Evolutionary conservation across 176 grass and related monocot species (phyloP).

Genomic region (Eragrostis nindensis): DNA sequence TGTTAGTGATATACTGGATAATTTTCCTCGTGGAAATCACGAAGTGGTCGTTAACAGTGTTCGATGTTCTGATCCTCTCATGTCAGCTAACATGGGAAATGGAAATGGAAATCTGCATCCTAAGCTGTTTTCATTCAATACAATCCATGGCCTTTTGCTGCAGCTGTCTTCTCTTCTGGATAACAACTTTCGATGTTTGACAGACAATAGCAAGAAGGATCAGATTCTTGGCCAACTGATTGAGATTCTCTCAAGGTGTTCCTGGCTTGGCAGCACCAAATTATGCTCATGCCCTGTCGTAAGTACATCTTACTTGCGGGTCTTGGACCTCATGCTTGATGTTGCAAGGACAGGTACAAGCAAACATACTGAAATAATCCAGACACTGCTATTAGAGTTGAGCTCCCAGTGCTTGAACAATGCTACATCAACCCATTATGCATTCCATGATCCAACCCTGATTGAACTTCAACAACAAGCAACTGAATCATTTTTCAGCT

Average conservation of each 20-base stretch:
- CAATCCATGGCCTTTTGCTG: slow-evolving; percentile 88
- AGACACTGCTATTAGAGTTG: slow-evolving; percentile 59
- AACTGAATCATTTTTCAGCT: slow-evolving; percentile 85
- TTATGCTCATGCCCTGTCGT: slow-evolving; percentile 73
- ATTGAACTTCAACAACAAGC: slow-evolving; percentile 82
- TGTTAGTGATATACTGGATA: slow-evolving; percentile 62
- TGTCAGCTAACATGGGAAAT: slow-evolving; percentile 48
- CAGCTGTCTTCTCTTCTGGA: slow-evolving; percentile 84
- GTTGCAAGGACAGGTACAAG: slow-evolving; percentile 62
- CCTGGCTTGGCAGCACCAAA: slow-evolving; percentile 71
- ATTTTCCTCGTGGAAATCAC: slow-evolving; percentile 56
- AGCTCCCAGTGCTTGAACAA: slow-evolving; percentile 63
- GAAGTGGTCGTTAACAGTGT: slow-evolving; percentile 21
- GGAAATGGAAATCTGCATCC: slow-evolving; percentile 23
- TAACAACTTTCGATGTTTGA: slow-evolving; percentile 69
- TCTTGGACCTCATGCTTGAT: slow-evolving; percentile 83
- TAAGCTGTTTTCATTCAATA: slow-evolving; percentile 69
- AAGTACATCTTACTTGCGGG: slow-evolving; percentile 71
- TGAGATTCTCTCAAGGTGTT: slow-evolving; percentile 64
- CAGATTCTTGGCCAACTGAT: slow-evolving; percentile 73
- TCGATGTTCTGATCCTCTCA: slow-evolving; percentile 19
- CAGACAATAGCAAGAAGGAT: slow-evolving; percentile 67
- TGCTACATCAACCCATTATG: slow-evolving; percentile 37
- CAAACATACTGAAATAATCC: slow-evolving; percentile 52
- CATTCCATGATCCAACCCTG: slow-evolving; percentile 83